Percentiles rank a stretch among this genome's conserved stretches.
Evolutionary conservation across 768 basidiomycete species (phyloP).

Genomic region (Tricholoma matsutake): DNA sequence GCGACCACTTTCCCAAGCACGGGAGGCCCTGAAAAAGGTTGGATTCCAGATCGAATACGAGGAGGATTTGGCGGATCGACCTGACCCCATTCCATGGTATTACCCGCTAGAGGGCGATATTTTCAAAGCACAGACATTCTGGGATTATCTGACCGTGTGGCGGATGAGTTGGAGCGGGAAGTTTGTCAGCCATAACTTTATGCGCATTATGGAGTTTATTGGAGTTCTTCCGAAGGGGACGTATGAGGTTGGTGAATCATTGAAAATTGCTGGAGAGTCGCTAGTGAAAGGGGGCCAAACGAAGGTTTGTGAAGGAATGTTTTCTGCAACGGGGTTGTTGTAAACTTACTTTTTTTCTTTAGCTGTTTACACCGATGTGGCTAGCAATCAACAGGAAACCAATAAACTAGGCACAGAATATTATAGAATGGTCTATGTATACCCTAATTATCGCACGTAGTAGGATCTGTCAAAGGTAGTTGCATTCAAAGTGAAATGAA

Average conservation of each 20-base stretch:
- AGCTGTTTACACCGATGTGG: conserved; percentile 91
- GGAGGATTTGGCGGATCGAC: conserved; percentile 90
- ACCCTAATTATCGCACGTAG: conserved; percentile 12
- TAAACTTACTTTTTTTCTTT: conserved; percentile 9
- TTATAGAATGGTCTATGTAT: conserved; percentile 10
- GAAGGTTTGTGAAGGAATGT: conserved; percentile 53
- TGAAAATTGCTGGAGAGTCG: conserved; percentile 77
- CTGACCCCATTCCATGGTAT: conserved; percentile 84
- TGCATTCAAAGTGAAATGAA: neutral
- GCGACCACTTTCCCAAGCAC: conserved; percentile 70
- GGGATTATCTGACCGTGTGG: conserved; percentile 89
- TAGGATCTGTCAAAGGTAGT: no score
- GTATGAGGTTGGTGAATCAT: conserved; percentile 80
- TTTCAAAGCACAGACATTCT: conserved; percentile 85
- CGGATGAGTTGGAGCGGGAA: conserved; percentile 87
- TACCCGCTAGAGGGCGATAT: conserved; percentile 96
- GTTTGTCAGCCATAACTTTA: conserved; percentile 75
- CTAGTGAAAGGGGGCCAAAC: conserved; percentile 82
- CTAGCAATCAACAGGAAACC: conserved; percentile 63
- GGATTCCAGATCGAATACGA: conserved; percentile 89
- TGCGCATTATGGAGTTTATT: conserved; percentile 74
- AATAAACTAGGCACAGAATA: conserved; percentile 25
- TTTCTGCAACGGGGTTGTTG: neutral
- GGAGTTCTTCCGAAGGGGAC: conserved; percentile 92
- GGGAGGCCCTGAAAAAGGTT: conserved; percentile 75